These are phyloP conservation scores for Coemansia sp. DNA, from an alignment of 192 early-diverging fungal species.

Conservation along the genomic window DNA sequence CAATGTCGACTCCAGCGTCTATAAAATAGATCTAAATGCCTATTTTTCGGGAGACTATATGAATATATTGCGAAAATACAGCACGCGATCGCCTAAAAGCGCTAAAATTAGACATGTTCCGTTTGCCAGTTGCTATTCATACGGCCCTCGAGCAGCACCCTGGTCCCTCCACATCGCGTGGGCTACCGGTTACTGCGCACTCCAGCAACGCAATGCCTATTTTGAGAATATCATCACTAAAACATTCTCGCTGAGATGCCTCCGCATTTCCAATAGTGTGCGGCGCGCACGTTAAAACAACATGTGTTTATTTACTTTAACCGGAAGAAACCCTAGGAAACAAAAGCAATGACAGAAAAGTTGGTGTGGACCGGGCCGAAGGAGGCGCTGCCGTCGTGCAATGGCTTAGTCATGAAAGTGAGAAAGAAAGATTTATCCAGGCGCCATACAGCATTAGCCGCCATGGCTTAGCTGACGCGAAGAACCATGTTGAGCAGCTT, in stretches of 20 bases:
- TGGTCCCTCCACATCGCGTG: too few relatives aligned
- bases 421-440: conserved; percentile 6
- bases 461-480: conserved; percentile 31
- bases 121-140: too few relatives aligned
- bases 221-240: background rate
- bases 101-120: background rate
- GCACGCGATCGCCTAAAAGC: background rate
- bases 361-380: background rate
- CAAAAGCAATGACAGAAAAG: background rate
- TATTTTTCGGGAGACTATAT: too few relatives aligned
- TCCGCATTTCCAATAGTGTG: background rate
- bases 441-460: conserved; percentile 6
- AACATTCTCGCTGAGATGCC: background rate
- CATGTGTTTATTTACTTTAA: background rate
- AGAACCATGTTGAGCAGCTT: conserved; percentile 49
- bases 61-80: background rate
- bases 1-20: too few relatives aligned
- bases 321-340: background rate
- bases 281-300: background rate
- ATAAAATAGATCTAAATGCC: too few relatives aligned
- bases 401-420: conserved; percentile 7
- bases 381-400: background rate
- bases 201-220: too few relatives aligned
- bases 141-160: too few relatives aligned
- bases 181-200: too few relatives aligned